Evolutionary conservation across 129 eudicot species (phyloP).

Genomic region (Saussurea involucrata): DNA sequence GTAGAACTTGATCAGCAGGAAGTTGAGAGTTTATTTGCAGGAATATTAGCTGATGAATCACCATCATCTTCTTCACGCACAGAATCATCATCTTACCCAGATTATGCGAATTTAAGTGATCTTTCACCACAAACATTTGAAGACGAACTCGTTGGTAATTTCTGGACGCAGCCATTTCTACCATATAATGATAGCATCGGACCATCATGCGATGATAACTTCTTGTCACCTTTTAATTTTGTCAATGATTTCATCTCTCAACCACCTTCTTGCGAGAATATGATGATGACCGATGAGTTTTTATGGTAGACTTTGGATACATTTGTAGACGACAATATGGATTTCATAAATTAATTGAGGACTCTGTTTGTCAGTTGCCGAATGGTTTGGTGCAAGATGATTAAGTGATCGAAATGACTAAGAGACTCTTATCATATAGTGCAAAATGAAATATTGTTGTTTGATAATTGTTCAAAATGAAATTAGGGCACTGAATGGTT

Average conservation of each 20-base stretch:
- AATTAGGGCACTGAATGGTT: no score
- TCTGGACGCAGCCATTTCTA: slow-evolving; percentile 15
- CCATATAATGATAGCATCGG: neutral
- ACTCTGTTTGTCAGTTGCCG: no score
- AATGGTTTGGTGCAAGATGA: no score
- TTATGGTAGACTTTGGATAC: slow-evolving; percentile 9
- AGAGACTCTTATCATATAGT: no score
- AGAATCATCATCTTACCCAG: neutral
- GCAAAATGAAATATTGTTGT: no score
- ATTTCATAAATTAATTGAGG: neutral
- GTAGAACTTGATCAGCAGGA: neutral
- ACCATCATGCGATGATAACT: neutral
- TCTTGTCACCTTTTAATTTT: slow-evolving; percentile 10
- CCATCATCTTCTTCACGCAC: slow-evolving; percentile 2
- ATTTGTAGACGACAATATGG: slow-evolving; percentile 3
- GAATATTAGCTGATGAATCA: slow-evolving; percentile 1
- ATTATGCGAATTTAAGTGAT: neutral
- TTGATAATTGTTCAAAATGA: no score
- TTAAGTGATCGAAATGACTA: no score
- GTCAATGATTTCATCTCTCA: slow-evolving; percentile 1
- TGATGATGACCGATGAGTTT: slow-evolving; percentile 5
- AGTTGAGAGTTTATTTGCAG: neutral
- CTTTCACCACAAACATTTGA: slow-evolving; percentile 2
- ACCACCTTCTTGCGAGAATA: slow-evolving; percentile 6
- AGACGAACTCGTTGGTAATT: neutral